Evolutionary conservation across 495 filamentous ascomycete genomes (phyloP), one percentile per base, ranked within the genome.

Genomic region (Penicillium diatomitis): DNA sequence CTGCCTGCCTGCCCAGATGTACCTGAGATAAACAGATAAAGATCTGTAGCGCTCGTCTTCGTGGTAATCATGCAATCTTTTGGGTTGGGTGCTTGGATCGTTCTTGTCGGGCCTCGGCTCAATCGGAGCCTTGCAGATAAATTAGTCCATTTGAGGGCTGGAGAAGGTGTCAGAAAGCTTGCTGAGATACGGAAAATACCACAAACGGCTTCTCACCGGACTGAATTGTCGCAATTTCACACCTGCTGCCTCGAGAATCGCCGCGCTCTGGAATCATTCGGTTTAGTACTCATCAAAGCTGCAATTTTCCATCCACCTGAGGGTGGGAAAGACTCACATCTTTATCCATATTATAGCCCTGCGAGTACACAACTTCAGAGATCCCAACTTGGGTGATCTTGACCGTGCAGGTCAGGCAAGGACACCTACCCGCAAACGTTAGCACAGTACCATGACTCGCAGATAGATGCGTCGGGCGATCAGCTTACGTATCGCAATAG

Each of bases 301-400:
- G 9, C 31, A 4, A 37, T 28, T 40, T 40, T 6, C 5, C 27
- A 11, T 20, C n/a, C 32, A 38, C 6, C 48, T 33, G 11, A 28
- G 29, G 31, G 9, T 28, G 27, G 45, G 12, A 12, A 2, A 10
- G 40, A 47, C 67, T 51, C 55, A 81, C 79, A 49, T 76, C 79
- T 28, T 67, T 72, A 64, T 98, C 92, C 87, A 98, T 95, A 51
- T 87, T 88, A 58, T 98, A 98, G 5, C 88, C 80, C 59, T 92
- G 84, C 41, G 80, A 87, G 62, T 94, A 98, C 30, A 98, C 92
- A 29, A 98, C 92, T 71, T 98, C 92, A 27, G 75, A 81, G 32
- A 98, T 95, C 0, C 92, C 92, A 28, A 96, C 88, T 67, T 98
- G 92, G 6, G 86, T 82, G 58, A 98, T 96, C 65, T 98, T 98